A percentile compares a stretch with the other conserved stretches of the same genome.
These are phyloP conservation scores for Aplosporella prunicola DNA, from an alignment of 2,329 filamentous ascomycete genomes.

Conservation along the genomic window DNA sequence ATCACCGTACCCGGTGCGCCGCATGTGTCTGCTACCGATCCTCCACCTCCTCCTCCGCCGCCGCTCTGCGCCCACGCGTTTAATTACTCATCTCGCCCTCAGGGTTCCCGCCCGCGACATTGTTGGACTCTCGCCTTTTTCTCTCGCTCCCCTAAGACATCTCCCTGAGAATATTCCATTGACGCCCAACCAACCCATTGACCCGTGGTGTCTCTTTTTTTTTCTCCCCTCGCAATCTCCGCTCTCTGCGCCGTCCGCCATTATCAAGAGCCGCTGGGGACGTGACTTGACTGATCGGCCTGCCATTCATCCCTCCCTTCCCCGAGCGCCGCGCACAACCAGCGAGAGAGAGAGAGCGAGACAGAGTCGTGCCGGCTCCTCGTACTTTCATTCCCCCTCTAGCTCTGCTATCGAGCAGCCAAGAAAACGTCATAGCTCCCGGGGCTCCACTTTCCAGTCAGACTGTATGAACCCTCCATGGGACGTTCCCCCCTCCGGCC, in stretches of 20 bases:
- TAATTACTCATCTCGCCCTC: constrained; percentile 5
- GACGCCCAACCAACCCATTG: constrained; percentile 7
- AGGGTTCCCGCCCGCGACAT: too few species aligned
- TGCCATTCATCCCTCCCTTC: constrained; percentile 4
- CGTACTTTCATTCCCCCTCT: not conserved
- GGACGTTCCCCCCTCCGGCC: constrained; percentile 8
- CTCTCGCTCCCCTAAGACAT: too few species aligned
- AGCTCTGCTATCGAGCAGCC: constrained; percentile 5
- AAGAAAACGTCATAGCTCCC: constrained; percentile 10
- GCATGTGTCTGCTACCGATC: constrained; percentile 6
- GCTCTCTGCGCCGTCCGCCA: too few species aligned
- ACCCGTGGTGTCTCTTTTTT: not conserved
- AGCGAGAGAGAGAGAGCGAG: not conserved
- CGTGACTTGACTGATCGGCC: not conserved
- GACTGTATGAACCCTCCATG: constrained; percentile 10
- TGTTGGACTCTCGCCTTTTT: too few species aligned
- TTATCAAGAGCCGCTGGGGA: not conserved
- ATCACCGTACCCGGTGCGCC: constrained; percentile 6
- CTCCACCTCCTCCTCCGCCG: constrained; percentile 1
- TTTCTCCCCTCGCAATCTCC: too few species aligned
- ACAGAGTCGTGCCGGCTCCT: not conserved
- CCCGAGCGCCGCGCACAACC: not conserved
- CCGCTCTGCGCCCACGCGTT: not conserved
- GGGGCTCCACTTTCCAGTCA: constrained; percentile 7
- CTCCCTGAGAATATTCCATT: too few species aligned